phyloP scores from a whole-genome alignment of 2,329 filamentous ascomycete genomes.

The Capronia epimyces region DNA sequence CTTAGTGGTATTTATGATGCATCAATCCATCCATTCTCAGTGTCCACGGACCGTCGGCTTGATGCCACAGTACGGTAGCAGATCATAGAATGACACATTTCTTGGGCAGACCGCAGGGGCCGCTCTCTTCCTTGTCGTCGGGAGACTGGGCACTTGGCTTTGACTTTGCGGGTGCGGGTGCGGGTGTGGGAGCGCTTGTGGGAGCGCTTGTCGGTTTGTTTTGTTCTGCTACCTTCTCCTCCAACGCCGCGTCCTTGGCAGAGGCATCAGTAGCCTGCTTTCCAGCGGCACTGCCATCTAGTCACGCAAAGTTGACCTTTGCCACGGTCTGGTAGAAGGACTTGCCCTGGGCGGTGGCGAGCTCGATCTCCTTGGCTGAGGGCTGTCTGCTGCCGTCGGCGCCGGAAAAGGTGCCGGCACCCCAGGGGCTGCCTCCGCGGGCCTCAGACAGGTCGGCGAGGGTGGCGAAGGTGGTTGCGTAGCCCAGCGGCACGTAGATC shows the following conservation, averaged over 20 bases:
- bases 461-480: constrained; percentile 68
- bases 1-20: not conserved
- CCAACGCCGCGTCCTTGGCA: constrained; percentile 31
- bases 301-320: constrained; percentile 70
- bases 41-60: not conserved
- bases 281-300: constrained; percentile 55
- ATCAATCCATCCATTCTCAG: not conserved
- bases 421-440: constrained; percentile 85
- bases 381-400: constrained; percentile 82
- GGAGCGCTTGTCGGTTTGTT: constrained; percentile 27
- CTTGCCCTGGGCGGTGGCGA: constrained; percentile 80
- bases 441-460: constrained; percentile 70
- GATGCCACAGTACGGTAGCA: not conserved
- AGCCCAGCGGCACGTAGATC: constrained; percentile 92
- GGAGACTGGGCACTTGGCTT: constrained; percentile 31
- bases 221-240: too few relatives aligned
- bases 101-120: constrained; percentile 69
- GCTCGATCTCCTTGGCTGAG: constrained; percentile 63
- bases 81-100: constrained; percentile 64
- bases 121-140: constrained; percentile 49
- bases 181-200: constrained; percentile 16
- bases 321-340: constrained; percentile 70
- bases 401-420: constrained; percentile 79
- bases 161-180: constrained; percentile 27
- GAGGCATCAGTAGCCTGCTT: constrained; percentile 28